Evolutionary conservation across 2,329 filamentous ascomycete species (phyloP).

Genomic region (Colletotrichum ledebouriae): DNA sequence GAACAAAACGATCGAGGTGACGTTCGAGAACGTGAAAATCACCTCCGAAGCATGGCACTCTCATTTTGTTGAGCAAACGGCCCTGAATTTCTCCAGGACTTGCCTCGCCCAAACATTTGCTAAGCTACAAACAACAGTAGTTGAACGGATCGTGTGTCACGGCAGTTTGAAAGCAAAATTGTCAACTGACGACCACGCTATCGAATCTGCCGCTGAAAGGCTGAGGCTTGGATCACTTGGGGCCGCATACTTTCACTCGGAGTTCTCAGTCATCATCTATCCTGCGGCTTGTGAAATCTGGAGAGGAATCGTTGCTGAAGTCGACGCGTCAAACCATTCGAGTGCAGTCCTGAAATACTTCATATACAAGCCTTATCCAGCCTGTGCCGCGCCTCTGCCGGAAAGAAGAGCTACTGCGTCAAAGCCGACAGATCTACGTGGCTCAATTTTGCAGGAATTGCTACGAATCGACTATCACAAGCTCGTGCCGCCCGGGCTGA

Average conservation of each 20-base stretch:
- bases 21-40: constrained; percentile 34
- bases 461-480: constrained; percentile 51
- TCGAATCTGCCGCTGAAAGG: constrained; percentile 51
- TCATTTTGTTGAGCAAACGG: constrained; percentile 45
- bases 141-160: constrained; percentile 27
- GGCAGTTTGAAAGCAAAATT: constrained; percentile 38
- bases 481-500: constrained; percentile 44
- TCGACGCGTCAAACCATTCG: constrained; percentile 32
- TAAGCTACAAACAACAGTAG: constrained; percentile 22
- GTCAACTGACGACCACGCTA: constrained; percentile 4
- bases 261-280: constrained; percentile 57
- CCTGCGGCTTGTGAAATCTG: constrained; percentile 54
- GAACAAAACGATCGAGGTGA: constrained; percentile 29
- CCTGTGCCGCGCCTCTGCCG: constrained; percentile 27
- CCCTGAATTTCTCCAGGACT: constrained; percentile 52
- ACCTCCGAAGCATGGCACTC: constrained; percentile 46
- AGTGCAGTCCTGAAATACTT: constrained; percentile 51
- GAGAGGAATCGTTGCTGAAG: constrained; percentile 44
- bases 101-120: constrained; percentile 52
- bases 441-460: constrained; percentile 46
- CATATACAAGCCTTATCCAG: constrained; percentile 52
- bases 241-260: constrained; percentile 49
- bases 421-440: constrained; percentile 5
- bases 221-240: constrained; percentile 54
- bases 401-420: not conserved